Percentiles rank a stretch among this genome's conserved stretches.
Evolutionary conservation across 75 land plant genomes (phyloP).

Genomic region (Pinus albicaulis): DNA sequence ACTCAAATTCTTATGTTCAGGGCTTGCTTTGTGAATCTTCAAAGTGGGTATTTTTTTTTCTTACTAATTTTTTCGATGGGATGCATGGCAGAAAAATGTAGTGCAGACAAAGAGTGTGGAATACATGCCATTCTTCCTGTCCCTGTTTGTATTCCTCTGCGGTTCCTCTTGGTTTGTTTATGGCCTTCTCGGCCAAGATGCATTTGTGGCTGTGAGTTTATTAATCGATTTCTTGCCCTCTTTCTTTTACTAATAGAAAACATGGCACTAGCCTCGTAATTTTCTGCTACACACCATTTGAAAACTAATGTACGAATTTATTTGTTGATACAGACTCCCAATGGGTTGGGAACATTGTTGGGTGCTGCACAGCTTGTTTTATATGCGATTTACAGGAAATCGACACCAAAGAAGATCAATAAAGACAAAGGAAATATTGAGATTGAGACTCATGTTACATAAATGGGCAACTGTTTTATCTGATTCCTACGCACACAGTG

Average conservation of each 20-base stretch:
- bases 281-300: too few species aligned
- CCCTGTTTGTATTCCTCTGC: constrained; percentile 23
- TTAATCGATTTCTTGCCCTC: neutral
- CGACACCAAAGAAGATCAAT: neutral
- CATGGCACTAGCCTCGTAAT: too few species aligned
- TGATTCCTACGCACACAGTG: too few species aligned
- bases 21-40: neutral
- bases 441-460: too few species aligned
- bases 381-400: constrained; percentile 19
- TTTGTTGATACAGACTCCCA: constrained; percentile 22
- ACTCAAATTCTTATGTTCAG: neutral
- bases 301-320: neutral
- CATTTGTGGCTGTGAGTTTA: constrained; percentile 20
- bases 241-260: neutral
- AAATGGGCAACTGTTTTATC: too few species aligned
- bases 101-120: constrained; percentile 22
- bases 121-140: constrained; percentile 28
- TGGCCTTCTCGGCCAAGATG: constrained; percentile 16
- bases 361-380: constrained; percentile 25
- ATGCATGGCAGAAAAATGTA: constrained; percentile 9
- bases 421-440: too few species aligned
- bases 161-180: constrained; percentile 15
- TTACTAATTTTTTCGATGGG: neutral
- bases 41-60: neutral
- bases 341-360: constrained; percentile 29